Base-by-base conservation (phyloP, 371 early-diverging fungal genomes). In the Zychaea mexicana region DNA sequence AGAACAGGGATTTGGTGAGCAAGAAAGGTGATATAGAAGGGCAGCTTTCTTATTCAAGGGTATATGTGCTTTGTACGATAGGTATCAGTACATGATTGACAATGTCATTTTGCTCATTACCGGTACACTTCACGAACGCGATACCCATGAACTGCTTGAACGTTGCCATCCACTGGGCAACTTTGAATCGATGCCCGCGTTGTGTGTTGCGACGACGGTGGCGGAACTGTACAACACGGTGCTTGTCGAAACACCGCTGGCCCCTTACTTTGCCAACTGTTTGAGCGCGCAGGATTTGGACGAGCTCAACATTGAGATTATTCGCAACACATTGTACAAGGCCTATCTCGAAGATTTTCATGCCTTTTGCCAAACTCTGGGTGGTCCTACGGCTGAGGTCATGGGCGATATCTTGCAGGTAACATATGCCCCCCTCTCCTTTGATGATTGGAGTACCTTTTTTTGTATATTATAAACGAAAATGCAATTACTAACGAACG, bases 31-130 rank as follows among this genome's bases (percentile, higher is more conserved):
- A 8, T 2, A 26, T 2, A 57, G 10, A 42, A 45, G 22, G n/a
- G n/a, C n/a, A n/a, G n/a, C n/a, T n/a, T n/a, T n/a, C n/a, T n/a
- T n/a, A n/a, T n/a, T n/a, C n/a, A n/a, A n/a, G n/a, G n/a, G n/a
- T 49, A 42, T 42, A 42, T 42, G 15, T 36, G 15, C 36, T 10
- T 22, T 52, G 4, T 68, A n/a, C n/a, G n/a, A n/a, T n/a, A 95
- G 97, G n/a, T 97, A 97, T 71, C 91, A 90, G 42, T 99, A 98
- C 74, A 98, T 98, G 99, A 99, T 99, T 66, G 99, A 99, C 80
- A 99, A 99, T 77, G 96, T 98, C 56, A 95, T 99, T 61, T 83
- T 99, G 65, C 78, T 99, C 39, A 97, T 99, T 67, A 97, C 98
- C 2, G 99, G 98, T 15, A 98, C 98, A 15, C 85, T 99, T 31